phyloP scores from a whole-genome alignment of 345 rosid species.

The Triadica sebifera region DNA sequence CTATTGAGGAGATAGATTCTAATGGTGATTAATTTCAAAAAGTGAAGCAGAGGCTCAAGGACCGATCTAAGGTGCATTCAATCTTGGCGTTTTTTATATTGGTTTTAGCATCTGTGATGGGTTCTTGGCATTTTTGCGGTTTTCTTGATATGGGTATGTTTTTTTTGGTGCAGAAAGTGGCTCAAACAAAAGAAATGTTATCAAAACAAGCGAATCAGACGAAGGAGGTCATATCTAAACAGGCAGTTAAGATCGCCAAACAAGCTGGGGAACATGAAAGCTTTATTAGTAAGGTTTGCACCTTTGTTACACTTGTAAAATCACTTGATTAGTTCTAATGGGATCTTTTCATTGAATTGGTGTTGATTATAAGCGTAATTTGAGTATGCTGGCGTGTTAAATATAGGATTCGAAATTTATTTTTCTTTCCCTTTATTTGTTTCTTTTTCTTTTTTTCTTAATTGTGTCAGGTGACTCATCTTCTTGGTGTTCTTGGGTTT shows the following conservation, averaged over 20 bases:
- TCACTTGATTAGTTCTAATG: background rate
- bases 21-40: constrained; percentile 40
- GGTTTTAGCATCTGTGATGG: background rate
- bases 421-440: background rate
- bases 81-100: background rate
- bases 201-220: constrained; percentile 82
- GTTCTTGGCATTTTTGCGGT: background rate
- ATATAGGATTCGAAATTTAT: background rate
- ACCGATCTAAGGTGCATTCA: constrained; percentile 59
- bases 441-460: background rate
- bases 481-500: constrained; percentile 85
- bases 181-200: constrained; percentile 69
- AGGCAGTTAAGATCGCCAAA: constrained; percentile 88
- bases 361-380: background rate
- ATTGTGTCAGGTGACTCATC: constrained; percentile 66
- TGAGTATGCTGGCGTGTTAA: background rate
- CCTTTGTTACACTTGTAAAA: background rate
- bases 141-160: constrained; percentile 22
- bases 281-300: constrained; percentile 68
- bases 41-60: constrained; percentile 49
- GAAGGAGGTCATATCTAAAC: constrained; percentile 77
- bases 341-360: background rate
- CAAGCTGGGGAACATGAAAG: constrained; percentile 92
- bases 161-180: constrained; percentile 49
- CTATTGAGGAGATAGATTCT: constrained; percentile 34